phyloP scores from a whole-genome alignment of 1,284 basidiomycete species.

The Cryptococcus sp. region DNA sequence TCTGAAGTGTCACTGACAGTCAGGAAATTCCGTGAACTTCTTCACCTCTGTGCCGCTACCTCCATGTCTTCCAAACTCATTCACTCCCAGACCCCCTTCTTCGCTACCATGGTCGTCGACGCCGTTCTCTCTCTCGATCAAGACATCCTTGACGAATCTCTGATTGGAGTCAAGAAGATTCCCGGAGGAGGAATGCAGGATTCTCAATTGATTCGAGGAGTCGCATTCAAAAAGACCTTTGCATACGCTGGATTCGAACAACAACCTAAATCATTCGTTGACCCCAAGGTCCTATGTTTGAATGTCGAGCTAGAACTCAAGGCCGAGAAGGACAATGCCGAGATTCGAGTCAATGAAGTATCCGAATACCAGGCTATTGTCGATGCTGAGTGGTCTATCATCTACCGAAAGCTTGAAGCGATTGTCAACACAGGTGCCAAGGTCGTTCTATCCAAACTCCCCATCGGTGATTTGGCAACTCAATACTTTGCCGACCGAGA shows the following conservation, averaged over 20 bases:
- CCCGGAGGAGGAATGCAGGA: slow-evolving; percentile 99
- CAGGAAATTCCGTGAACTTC: slow-evolving; percentile 86
- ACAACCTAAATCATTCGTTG: slow-evolving; percentile 87
- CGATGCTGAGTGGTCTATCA: slow-evolving; percentile 99
- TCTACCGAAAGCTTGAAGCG: slow-evolving; percentile 94
- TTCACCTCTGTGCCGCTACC: slow-evolving; percentile 94
- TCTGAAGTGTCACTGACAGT: background rate
- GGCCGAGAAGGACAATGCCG: slow-evolving; percentile 99
- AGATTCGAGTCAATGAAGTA: slow-evolving; percentile 93
- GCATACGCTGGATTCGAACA: slow-evolving; percentile 99
- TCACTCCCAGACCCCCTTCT: slow-evolving; percentile 98
- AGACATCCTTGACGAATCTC: slow-evolving; percentile 86
- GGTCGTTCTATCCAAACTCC: slow-evolving; percentile 95
- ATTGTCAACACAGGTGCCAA: slow-evolving; percentile 96
- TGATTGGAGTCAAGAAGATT: slow-evolving; percentile 98
- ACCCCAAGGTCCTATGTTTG: slow-evolving; percentile 87
- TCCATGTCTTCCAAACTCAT: slow-evolving; percentile 99
- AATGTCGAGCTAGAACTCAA: slow-evolving; percentile 99
- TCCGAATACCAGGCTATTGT: slow-evolving; percentile 99
- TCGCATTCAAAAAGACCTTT: slow-evolving; percentile 99
- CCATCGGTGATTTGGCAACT: slow-evolving; percentile 96
- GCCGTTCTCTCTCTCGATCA: slow-evolving; percentile 91
- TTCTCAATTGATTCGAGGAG: slow-evolving; percentile 79
- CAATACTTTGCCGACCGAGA: slow-evolving; percentile 99
- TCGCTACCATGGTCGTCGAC: slow-evolving; percentile 98